Evolutionary conservation across 176 grass and related monocot genomes (phyloP), one percentile per base, ranked within the genome.

Genomic region (Ananas comosus): DNA sequence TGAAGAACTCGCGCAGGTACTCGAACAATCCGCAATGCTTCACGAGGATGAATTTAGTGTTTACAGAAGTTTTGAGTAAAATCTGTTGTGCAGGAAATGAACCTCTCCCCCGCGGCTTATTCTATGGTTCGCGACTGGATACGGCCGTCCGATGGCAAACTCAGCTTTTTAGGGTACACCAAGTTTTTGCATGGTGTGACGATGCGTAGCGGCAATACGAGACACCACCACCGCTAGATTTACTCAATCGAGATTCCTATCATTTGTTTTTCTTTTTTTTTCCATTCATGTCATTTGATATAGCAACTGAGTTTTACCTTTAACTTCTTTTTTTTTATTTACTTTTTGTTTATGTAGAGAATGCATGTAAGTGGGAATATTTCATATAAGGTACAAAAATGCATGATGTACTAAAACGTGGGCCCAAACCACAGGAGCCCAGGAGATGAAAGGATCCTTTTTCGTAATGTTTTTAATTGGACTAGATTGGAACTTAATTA

Each of bases 101-200:
- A 99, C 50, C 87, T 99, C 66, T 79, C 87, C 11, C 80, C 86
- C 1, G 84, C 78, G 4, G 90, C 90, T 2, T 99, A 91, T 76
- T 88, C 95, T 51, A 80, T 99, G 9, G 81, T 94, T 67, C 68
- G 82, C 0, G 90, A 99, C 70, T 99, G 95, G 95, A 93, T 99
- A 73, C 85, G 95, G 19, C 77, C 82, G 2, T 80, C 80, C 0
- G 95, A 99, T 64, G 89, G 85, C 63, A 99, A 78, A 72, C 87
- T 99, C 78, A 99, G 82, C 77, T 91, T 88, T 76, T 49, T 99
- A 76, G 95, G 95, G 28, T 99, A 86, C 70, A 94, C 90, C 78
- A 99, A 94, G 74, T 93, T 99, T 86, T 99, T 99, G 81, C 95
- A 99, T 82, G 95, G 95, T 70, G 80, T 99, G 51, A 99, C 90